Percentiles rank a stretch among this genome's conserved stretches.
phyloP scores from a whole-genome alignment of 2,329 filamentous ascomycete species.

The Alternaria rosae region DNA sequence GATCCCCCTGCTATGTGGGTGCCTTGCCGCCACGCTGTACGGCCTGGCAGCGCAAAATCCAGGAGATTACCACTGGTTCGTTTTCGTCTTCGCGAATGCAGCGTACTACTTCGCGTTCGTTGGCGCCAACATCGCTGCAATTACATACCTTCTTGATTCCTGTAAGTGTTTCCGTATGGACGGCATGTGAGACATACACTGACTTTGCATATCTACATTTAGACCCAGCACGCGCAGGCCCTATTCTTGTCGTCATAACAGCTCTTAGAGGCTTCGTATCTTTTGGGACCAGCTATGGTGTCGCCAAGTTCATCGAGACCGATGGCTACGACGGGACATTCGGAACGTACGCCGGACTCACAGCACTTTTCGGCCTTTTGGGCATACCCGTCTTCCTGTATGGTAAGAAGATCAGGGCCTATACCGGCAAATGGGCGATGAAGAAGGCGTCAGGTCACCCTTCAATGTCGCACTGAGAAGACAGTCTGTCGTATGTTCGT shows the following conservation, averaged over 20 bases:
- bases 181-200: not conserved
- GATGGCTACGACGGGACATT: slow-evolving; percentile 46
- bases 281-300: slow-evolving; percentile 54
- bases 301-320: slow-evolving; percentile 42
- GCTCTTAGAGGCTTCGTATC: slow-evolving; percentile 57
- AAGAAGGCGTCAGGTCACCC: slow-evolving; percentile 16
- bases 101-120: slow-evolving; percentile 51
- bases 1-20: slow-evolving; percentile 48
- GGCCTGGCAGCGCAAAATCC: slow-evolving; percentile 43
- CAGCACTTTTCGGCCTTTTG: slow-evolving; percentile 37
- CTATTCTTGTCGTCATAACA: slow-evolving; percentile 56
- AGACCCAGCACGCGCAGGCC: slow-evolving; percentile 52
- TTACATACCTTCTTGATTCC: slow-evolving; percentile 56
- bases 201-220: not conserved
- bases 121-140: slow-evolving; percentile 55
- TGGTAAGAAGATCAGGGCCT: slow-evolving; percentile 43
- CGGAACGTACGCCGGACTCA: slow-evolving; percentile 40
- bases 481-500: not conserved
- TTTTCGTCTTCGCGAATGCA: slow-evolving; percentile 38
- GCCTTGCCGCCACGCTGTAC: slow-evolving; percentile 25
- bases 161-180: slow-evolving; percentile 22
- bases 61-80: slow-evolving; percentile 47
- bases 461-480: slow-evolving; percentile 19
- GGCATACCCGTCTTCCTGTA: slow-evolving; percentile 41
- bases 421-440: slow-evolving; percentile 40